Evolutionary conservation across 2,329 filamentous ascomycete species (phyloP), one percentile per base, ranked within the genome.

Genomic region (Pyrenophora teres): DNA sequence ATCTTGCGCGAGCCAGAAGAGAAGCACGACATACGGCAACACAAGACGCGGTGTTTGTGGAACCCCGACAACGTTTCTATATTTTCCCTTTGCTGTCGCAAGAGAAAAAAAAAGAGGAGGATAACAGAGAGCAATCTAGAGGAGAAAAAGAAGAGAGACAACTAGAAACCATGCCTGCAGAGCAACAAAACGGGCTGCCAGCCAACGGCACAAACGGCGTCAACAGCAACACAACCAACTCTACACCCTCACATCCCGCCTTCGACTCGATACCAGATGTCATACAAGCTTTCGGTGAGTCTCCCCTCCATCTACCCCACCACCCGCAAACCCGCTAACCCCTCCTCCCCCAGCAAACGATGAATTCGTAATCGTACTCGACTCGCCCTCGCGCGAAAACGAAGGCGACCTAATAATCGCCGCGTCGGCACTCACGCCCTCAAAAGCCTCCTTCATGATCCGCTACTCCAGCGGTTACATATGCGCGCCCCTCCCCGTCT

Each of bases 321-420:
- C n/a, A n/a, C n/a, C 42, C 6, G 10, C 8, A 0, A 27, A 32
- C 13, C 0, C 16, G 6, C 18, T 3, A 30, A 38, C 33, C 25
- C 43, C 45, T 30, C 49, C 33, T 42, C n/a, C 23, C 39, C 27
- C 62, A 77, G 74, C 69, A 39, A 69, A 73, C 61, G 92, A 91
- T 75, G 87, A 97, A 72, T 97, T 97, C 82, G 88, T 99, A 72
- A 86, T 99, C 56, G 93, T 97, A 32, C 90, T 99, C 69, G 94
- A 99, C 80, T 89, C 90, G 63, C 86, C 91, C 59, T 85, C 87
- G 57, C 92, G 94, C 75, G 94, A 99, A 76, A 99, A 99, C 75
- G 94, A 99, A 82, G 94, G 92, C 75, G 94, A 99, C 78, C 85
- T 99, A 41, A 97, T 97, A 76, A 95, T 97, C 70, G 90, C 94